phyloP scores from a whole-genome alignment of 352 stramenopile genomes.

The Globisporangium paroecandrum region DNA sequence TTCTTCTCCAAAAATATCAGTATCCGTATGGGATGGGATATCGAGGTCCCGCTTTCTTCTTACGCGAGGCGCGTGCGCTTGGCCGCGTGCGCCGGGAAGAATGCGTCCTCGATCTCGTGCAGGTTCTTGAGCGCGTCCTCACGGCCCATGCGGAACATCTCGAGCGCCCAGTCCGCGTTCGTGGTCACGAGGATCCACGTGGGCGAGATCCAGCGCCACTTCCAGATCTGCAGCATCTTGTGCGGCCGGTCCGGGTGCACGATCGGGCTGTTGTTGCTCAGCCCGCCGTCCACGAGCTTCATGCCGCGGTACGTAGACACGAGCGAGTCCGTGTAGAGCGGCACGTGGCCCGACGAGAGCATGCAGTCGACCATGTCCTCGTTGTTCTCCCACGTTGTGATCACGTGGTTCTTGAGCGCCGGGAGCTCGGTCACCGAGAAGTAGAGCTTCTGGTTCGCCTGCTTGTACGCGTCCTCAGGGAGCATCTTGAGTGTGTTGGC shows the following conservation, averaged over 20 bases:
- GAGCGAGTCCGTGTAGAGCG: slow-evolving; percentile 69
- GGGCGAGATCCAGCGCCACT: slow-evolving; percentile 75
- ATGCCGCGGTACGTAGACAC: slow-evolving; percentile 64
- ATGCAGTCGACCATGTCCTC: slow-evolving; percentile 84
- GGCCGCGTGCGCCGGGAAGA: slow-evolving; percentile 11
- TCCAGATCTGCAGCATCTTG: slow-evolving; percentile 84
- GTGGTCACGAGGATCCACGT: slow-evolving; percentile 78
- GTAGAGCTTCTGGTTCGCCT: slow-evolving; percentile 64
- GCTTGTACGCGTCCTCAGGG: slow-evolving; percentile 58
- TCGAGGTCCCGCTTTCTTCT: not conserved
- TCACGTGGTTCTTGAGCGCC: slow-evolving; percentile 59
- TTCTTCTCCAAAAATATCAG: not conserved
- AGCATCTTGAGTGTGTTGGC: slow-evolving; percentile 60
- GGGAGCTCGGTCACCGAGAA: slow-evolving; percentile 78
- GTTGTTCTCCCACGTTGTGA: slow-evolving; percentile 70
- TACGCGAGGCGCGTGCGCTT: slow-evolving; percentile 10
- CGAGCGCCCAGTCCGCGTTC: slow-evolving; percentile 64
- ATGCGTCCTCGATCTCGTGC: slow-evolving; percentile 49
- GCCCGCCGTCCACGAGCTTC: slow-evolving; percentile 65
- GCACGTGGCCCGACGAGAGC: slow-evolving; percentile 69
- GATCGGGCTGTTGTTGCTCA: slow-evolving; percentile 71
- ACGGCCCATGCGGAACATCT: slow-evolving; percentile 76
- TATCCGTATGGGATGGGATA: not conserved
- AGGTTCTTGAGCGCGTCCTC: slow-evolving; percentile 67
- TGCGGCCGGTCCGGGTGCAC: slow-evolving; percentile 47